Evolutionary conservation across 2,329 filamentous ascomycete species (phyloP).

Genomic region (Penicillium psychrosexuale): DNA sequence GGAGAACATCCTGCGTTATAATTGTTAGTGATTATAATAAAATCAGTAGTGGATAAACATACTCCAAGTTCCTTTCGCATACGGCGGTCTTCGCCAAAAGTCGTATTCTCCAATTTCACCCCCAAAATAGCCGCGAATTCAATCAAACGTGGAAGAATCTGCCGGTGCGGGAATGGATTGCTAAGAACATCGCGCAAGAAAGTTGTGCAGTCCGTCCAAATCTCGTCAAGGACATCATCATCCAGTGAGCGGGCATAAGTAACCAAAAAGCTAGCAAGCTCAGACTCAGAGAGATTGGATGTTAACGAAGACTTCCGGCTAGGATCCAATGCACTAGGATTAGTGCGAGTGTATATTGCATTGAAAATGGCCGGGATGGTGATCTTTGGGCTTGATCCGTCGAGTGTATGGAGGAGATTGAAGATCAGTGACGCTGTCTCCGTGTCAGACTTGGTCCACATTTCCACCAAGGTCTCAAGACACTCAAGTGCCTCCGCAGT

Average conservation of each 20-base stretch:
- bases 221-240: constrained; percentile 96
- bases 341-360: constrained; percentile 90
- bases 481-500: constrained; percentile 89
- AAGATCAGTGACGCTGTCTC: constrained; percentile 66
- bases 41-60: constrained; percentile 39
- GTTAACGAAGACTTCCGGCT: constrained; percentile 83
- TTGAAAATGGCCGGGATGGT: constrained; percentile 94
- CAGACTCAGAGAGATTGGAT: constrained; percentile 75
- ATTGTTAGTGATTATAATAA: constrained; percentile 20
- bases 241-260: constrained; percentile 87
- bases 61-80: constrained; percentile 89
- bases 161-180: constrained; percentile 92
- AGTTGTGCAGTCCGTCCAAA: constrained; percentile 90
- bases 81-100: constrained; percentile 88
- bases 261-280: constrained; percentile 83
- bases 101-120: constrained; percentile 95
- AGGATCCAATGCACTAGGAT: constrained; percentile 73
- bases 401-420: constrained; percentile 82
- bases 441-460: constrained; percentile 64
- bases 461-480: constrained; percentile 81
- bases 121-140: constrained; percentile 88
- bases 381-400: constrained; percentile 85
- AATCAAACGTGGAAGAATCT: constrained; percentile 79
- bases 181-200: constrained; percentile 86
- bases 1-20: constrained; percentile 70